Percentiles rank a stretch among this genome's conserved stretches.
Evolutionary conservation across 306 rosid genomes (phyloP).

Genomic region (Cucumis melo): DNA sequence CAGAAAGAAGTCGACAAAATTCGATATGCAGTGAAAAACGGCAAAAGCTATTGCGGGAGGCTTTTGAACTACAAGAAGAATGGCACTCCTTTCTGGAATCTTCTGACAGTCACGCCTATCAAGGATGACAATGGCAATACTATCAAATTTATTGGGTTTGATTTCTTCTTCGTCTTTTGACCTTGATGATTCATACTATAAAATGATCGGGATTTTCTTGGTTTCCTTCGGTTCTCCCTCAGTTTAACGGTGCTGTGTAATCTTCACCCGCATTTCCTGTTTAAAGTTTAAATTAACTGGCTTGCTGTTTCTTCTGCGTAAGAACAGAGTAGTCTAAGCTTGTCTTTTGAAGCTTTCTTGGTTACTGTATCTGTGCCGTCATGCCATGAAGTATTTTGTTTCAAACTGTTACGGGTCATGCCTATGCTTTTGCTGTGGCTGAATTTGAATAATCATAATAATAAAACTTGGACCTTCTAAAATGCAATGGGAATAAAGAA

Average conservation of each 20-base stretch:
- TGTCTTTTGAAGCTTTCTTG: neutral
- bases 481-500: neutral
- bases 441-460: neutral
- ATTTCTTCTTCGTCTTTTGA: neutral
- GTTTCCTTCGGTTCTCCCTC: neutral
- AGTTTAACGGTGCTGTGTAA: neutral
- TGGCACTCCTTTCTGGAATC: conserved; percentile 93
- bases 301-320: neutral
- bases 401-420: neutral
- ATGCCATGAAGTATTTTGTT: neutral
- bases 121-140: conserved; percentile 60
- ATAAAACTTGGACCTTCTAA: neutral
- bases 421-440: neutral
- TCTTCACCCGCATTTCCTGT: neutral
- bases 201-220: neutral
- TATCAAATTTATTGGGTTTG: conserved; percentile 91
- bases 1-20: conserved; percentile 65
- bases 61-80: conserved; percentile 90
- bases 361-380: neutral
- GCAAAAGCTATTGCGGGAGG: conserved; percentile 74
- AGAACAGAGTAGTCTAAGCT: neutral
- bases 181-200: neutral
- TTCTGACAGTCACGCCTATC: conserved; percentile 87
- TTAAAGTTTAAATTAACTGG: neutral
- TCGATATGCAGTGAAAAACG: conserved; percentile 59